phyloP scores from a whole-genome alignment of 2,329 filamentous ascomycete genomes.

The Epichloe coenophiala region DNA sequence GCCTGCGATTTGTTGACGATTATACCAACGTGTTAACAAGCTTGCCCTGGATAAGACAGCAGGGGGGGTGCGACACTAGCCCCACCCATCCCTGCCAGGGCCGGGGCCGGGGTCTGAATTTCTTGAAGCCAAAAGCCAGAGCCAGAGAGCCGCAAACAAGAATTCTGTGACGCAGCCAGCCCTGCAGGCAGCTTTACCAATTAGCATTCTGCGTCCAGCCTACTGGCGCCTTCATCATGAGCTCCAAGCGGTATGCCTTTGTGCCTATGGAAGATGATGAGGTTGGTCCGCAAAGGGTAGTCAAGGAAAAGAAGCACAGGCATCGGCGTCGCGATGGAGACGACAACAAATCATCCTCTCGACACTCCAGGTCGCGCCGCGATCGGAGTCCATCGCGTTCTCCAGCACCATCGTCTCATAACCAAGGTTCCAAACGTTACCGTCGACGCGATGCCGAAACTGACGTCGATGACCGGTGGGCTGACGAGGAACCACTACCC shows the following conservation, averaged over 20 bases:
- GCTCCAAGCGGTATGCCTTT: slow-evolving; percentile 50
- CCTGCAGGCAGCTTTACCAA: no score
- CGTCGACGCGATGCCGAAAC: slow-evolving; percentile 25
- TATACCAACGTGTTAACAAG: slow-evolving; percentile 25
- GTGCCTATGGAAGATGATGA: slow-evolving; percentile 54
- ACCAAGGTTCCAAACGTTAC: slow-evolving; percentile 26
- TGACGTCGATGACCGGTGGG: slow-evolving; percentile 69
- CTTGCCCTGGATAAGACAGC: neutral
- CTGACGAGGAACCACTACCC: slow-evolving; percentile 52
- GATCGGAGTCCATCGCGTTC: slow-evolving; percentile 23
- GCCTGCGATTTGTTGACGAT: neutral
- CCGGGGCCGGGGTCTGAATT: no score
- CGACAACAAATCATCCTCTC: slow-evolving; percentile 18
- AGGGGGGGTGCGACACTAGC: no score
- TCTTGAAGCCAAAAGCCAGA: no score
- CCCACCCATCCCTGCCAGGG: no score
- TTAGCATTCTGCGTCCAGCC: neutral
- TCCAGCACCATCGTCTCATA: slow-evolving; percentile 12
- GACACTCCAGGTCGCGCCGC: slow-evolving; percentile 14
- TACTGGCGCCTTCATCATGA: slow-evolving; percentile 21
- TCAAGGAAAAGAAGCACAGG: slow-evolving; percentile 33
- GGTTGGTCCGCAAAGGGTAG: slow-evolving; percentile 39
- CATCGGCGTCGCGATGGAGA: slow-evolving; percentile 24
- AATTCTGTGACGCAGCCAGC: no score
- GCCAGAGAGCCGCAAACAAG: no score